Conservation (phyloP, 2,329 filamentous ascomycete species). For the Apiospora malaysiana region DNA sequence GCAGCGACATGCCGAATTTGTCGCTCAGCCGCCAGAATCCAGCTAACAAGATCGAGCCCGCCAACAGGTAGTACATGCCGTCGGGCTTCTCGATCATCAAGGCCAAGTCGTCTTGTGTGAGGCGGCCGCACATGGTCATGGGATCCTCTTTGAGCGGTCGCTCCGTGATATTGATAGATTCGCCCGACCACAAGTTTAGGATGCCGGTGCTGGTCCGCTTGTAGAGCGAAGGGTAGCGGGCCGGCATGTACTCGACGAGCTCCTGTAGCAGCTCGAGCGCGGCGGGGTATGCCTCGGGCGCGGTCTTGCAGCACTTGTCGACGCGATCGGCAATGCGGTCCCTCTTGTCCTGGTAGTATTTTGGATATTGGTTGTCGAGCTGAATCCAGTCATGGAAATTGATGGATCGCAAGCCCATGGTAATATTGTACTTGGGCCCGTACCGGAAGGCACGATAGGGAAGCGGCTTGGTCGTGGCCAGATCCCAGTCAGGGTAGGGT, state of each 20-base stretch:
- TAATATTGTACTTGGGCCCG: conserved; percentile 77
- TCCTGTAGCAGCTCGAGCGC: conserved; percentile 80
- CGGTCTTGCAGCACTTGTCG: conserved; percentile 70
- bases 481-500: conserved; percentile 72
- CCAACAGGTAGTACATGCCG: conserved; percentile 81
- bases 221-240: conserved; percentile 77
- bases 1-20: conserved; percentile 80
- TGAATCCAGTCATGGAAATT: conserved; percentile 81
- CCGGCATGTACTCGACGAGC: conserved; percentile 71
- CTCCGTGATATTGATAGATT: conserved; percentile 71
- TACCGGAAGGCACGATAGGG: conserved; percentile 81
- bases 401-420: conserved; percentile 76
- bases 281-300: conserved; percentile 72
- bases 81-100: conserved; percentile 81
- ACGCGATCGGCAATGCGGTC: conserved; percentile 71
- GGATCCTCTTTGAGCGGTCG: conserved; percentile 75
- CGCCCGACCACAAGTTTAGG: conserved; percentile 73
- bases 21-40: conserved; percentile 86
- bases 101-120: conserved; percentile 82
- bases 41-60: conserved; percentile 75
- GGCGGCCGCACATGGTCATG: conserved; percentile 74
- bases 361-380: conserved; percentile 78
- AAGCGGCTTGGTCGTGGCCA: conserved; percentile 72
- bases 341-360: conserved; percentile 75
- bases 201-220: conserved; percentile 67